Conservation (phyloP, 2,329 filamentous ascomycete genomes). For the Epichloe hybrida region DNA sequence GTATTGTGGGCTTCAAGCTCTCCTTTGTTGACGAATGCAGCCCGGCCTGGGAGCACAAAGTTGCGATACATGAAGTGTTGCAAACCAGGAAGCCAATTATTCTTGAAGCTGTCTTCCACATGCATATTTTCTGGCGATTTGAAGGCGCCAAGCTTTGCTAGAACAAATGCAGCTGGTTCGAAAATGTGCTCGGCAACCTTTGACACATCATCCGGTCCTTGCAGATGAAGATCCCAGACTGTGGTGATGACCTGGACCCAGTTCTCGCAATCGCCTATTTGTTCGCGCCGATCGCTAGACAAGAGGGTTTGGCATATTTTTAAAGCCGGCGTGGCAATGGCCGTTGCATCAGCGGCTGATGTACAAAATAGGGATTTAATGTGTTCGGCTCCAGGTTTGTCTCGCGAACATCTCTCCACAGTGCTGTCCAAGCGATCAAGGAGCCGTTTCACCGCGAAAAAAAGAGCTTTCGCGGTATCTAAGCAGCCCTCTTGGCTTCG, state of each 20-base stretch:
- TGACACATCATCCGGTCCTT: constrained; percentile 30
- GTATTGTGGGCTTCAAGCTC: constrained; percentile 27
- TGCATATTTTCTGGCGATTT: constrained; percentile 7
- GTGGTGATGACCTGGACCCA: constrained; percentile 35
- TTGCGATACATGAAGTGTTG: constrained; percentile 35
- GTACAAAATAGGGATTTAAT: constrained; percentile 42
- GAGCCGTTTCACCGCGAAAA: constrained; percentile 31
- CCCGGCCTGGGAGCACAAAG: constrained; percentile 37
- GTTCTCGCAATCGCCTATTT: constrained; percentile 23
- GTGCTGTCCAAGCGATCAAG: constrained; percentile 29
- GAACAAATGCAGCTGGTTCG: constrained; percentile 20
- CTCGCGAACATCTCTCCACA: constrained; percentile 22
- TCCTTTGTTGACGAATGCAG: constrained; percentile 29
- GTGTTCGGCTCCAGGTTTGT: constrained; percentile 42
- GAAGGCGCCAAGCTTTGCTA: constrained; percentile 26
- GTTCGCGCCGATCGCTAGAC: constrained; percentile 17
- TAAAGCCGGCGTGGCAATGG: constrained; percentile 32
- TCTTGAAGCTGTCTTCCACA: constrained; percentile 9
- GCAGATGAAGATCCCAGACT: constrained; percentile 42
- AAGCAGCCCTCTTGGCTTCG: constrained; percentile 28
- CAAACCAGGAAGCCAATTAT: constrained; percentile 32
- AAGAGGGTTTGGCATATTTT: constrained; percentile 30
- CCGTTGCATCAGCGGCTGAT: constrained; percentile 32
- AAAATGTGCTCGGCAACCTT: constrained; percentile 37
- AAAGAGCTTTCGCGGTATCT: constrained; percentile 32